Base-by-base conservation (phyloP, 108 stramenopile genomes). In the Ochromonas danica region DNA sequence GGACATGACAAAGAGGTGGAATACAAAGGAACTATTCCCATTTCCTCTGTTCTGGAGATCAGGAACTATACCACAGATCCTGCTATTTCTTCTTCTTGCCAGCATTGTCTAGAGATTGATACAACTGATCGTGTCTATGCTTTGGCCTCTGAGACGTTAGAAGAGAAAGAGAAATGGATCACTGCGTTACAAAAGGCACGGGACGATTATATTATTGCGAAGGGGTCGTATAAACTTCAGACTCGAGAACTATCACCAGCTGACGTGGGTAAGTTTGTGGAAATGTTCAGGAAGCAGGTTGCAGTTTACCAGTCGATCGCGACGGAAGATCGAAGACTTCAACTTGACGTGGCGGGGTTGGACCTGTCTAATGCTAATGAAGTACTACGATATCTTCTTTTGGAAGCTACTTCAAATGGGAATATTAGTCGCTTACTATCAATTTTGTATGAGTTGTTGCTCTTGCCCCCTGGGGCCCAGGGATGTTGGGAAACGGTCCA, bases 91-190 rank as follows among this genome's bases (percentile, higher is more conserved):
- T 3, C 36, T 36, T 3, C 25, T 28, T 33, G 40, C 27, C 36
- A 45, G 31, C 40, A 75, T 36, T 30, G n/a, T 33, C 38, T 75
- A 6, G 72, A 75, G 27, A 33, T 75, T 25, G 72, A 57, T 14
- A 75, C 72, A 14, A 28, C 25, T 35, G 51, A 60, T 3, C 72
- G 72, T 36, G 72, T 36, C n/a, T 60, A 75, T 36, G 43, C 72
- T 33, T 36, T 75, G 10, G 43, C 10, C 31, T 57, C 14, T 36
- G 45, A 45, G 27, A 75, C 72, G 31, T 6, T 22, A 36, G 72
- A 42, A 41, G 72, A 45, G 14, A 75, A 75, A 41, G 72, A 75
- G 3, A 28, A 45, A 6, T 75, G 72, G 72, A 25, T 75, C 28
- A 75, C 51, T 33, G 72, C 72, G 31, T 41, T 75, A 33, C 43